These are phyloP conservation scores for Chaetoceros muelleri DNA, from an alignment of 108 stramenopile species.

Conservation along the genomic window DNA sequence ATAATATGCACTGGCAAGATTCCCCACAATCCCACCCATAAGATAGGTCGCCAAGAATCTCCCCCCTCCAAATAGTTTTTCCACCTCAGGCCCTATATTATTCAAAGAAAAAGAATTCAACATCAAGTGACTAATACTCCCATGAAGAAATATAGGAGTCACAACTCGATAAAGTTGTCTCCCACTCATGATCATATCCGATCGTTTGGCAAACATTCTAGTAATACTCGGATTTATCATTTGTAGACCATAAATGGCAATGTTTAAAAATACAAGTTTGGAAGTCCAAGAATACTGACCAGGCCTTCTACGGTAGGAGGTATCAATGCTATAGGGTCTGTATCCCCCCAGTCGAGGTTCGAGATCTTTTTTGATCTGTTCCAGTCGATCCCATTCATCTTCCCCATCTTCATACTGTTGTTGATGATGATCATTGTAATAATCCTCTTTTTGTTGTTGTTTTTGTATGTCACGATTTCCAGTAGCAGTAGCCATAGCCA, in stretches of 20 bases:
- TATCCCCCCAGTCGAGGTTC: background rate
- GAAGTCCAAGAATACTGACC: conserved; percentile 11
- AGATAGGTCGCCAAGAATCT: conserved; percentile 59
- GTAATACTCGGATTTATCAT: conserved; percentile 40
- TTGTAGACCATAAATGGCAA: conserved; percentile 44
- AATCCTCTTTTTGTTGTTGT: no score
- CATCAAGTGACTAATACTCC: conserved; percentile 49
- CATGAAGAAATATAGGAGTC: conserved; percentile 74
- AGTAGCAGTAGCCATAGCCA: no score
- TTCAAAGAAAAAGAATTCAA: conserved; percentile 56
- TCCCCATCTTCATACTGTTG: background rate
- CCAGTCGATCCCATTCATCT: background rate
- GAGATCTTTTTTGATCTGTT: background rate
- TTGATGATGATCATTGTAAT: no score
- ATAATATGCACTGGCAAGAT: conserved; percentile 37
- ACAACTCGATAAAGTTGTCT: conserved; percentile 59
- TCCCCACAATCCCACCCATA: conserved; percentile 57
- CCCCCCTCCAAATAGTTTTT: conserved; percentile 38
- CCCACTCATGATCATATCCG: conserved; percentile 49
- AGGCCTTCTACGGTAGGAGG: background rate
- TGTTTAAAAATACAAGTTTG: conserved; percentile 29
- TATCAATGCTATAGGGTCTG: background rate
- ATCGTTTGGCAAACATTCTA: conserved; percentile 50
- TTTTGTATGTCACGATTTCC: no score
- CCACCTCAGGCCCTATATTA: conserved; percentile 48